phyloP scores from a whole-genome alignment of 2,329 filamentous ascomycete species.

The Penicillium expansum region DNA sequence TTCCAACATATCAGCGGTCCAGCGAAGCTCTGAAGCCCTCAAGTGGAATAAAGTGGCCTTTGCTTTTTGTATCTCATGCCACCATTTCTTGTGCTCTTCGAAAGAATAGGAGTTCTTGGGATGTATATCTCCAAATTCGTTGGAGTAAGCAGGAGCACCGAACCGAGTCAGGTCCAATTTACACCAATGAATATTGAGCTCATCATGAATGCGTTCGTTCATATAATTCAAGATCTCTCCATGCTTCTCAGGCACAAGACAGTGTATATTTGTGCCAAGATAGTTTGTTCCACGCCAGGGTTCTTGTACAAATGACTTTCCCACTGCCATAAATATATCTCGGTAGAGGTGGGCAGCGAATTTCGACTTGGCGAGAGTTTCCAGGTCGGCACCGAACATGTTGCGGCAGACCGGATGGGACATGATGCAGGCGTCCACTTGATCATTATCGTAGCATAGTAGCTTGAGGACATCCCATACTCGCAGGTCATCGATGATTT shows the following conservation, averaged over 20 bases:
- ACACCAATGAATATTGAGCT: too few species aligned
- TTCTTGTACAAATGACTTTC: neutral
- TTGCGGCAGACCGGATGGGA: slow-evolving; percentile 7
- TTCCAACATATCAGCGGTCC: too few species aligned
- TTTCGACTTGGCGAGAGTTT: neutral
- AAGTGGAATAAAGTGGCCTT: too few species aligned
- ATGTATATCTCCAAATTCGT: too few species aligned
- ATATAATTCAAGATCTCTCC: neutral
- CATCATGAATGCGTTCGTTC: neutral
- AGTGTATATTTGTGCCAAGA: neutral
- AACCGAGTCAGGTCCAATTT: too few species aligned
- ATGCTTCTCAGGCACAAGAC: neutral
- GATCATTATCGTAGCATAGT: slow-evolving; percentile 4
- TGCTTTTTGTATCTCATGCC: too few species aligned
- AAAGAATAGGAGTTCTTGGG: too few species aligned
- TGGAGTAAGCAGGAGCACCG: too few species aligned
- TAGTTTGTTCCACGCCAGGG: neutral
- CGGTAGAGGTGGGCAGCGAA: neutral
- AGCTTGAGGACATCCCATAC: slow-evolving; percentile 20
- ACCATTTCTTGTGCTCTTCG: too few species aligned
- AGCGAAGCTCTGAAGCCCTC: too few species aligned
- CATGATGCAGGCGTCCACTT: slow-evolving; percentile 9
- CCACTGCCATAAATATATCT: neutral
- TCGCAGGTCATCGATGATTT: slow-evolving; percentile 23
- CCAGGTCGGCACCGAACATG: slow-evolving; percentile 2